Evolutionary conservation across 805 yeast species (phyloP).

Genomic region (Nakazawaea pomicola): DNA sequence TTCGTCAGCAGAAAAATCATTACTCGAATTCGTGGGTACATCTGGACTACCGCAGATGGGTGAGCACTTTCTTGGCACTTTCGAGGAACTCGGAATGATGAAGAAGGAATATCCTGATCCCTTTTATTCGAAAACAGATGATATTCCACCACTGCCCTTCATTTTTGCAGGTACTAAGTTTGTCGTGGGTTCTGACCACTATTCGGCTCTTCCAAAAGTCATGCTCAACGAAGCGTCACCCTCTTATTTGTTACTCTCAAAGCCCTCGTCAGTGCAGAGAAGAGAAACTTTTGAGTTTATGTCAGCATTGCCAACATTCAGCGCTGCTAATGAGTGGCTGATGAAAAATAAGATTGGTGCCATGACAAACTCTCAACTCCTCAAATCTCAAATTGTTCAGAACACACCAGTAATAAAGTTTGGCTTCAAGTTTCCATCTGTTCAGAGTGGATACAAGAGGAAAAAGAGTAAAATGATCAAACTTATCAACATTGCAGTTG

Average conservation of each 20-base stretch:
- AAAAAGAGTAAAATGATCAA: conserved; percentile 34
- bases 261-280: not conserved
- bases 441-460: conserved; percentile 24
- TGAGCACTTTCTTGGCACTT: conserved; percentile 14
- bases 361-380: conserved; percentile 15
- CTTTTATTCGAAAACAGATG: conserved; percentile 47
- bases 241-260: not conserved
- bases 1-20: not conserved
- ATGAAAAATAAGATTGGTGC: conserved; percentile 13
- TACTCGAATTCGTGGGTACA: conserved; percentile 2
- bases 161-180: conserved; percentile 65
- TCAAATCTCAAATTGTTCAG: conserved; percentile 48
- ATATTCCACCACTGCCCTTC: conserved; percentile 50
- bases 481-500: conserved; percentile 58
- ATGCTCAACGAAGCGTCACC: not conserved
- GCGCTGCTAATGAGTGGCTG: conserved; percentile 32
- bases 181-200: conserved; percentile 33
- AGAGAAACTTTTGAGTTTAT: conserved; percentile 24
- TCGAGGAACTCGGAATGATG: conserved; percentile 44
- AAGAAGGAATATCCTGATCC: conserved; percentile 59
- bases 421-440: conserved; percentile 34
- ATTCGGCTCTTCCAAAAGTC: conserved; percentile 13
- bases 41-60: conserved; percentile 3
- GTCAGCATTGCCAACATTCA: conserved; percentile 41
- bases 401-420: conserved; percentile 35